These are phyloP conservation scores for Heterobasidion occidentale DNA, from an alignment of 1,284 basidiomycete species.

Conservation along the genomic window DNA sequence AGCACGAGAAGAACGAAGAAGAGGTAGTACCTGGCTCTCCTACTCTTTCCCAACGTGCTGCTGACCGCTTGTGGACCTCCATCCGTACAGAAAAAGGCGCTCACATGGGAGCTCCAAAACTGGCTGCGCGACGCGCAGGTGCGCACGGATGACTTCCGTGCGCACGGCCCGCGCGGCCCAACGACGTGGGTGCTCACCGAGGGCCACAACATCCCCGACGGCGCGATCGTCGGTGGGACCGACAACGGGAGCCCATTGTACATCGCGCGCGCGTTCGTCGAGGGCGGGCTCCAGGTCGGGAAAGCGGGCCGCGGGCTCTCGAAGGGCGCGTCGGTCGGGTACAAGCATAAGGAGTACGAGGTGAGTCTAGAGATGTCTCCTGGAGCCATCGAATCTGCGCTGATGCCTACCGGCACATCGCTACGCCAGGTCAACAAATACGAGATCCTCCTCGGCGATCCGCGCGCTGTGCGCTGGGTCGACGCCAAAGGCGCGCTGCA, in stretches of 20 bases:
- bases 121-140: constrained; percentile 54
- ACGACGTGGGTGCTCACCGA: constrained; percentile 54
- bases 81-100: constrained; percentile 37
- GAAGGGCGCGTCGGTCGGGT: constrained; percentile 58
- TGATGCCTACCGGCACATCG: background rate
- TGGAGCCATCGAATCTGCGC: background rate
- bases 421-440: constrained; percentile 41
- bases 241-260: constrained; percentile 46
- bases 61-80: background rate
- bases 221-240: constrained; percentile 49
- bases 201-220: constrained; percentile 48
- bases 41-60: background rate
- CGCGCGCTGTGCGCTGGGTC: constrained; percentile 52
- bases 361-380: constrained; percentile 26
- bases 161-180: constrained; percentile 36
- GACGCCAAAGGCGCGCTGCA: constrained; percentile 36
- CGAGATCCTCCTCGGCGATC: constrained; percentile 63
- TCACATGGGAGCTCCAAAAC: constrained; percentile 39
- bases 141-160: constrained; percentile 41
- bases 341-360: constrained; percentile 45
- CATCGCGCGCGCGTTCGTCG: constrained; percentile 50
- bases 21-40: constrained; percentile 30
- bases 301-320: constrained; percentile 49
- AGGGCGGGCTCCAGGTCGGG: constrained; percentile 57
- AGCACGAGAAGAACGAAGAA: constrained; percentile 49